Conservation (phyloP, 2,329 filamentous ascomycete species). For the Ceratocystis alfenasii region DNA sequence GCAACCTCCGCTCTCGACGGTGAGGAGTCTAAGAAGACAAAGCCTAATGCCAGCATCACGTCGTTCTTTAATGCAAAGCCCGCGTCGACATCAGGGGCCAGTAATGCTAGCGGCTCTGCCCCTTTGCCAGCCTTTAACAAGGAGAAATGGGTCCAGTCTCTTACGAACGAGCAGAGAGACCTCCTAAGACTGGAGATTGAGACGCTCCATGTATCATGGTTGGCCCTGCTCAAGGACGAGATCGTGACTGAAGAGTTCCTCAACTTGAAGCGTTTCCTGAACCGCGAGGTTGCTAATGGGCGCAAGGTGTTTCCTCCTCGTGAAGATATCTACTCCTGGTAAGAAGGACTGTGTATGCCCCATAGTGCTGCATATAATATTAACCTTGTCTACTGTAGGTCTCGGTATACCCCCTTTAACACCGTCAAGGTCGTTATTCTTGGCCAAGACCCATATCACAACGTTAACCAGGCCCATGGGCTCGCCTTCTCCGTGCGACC, state of each 20-base stretch:
- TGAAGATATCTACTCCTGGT: constrained; percentile 93
- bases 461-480: constrained; percentile 87
- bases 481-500: constrained; percentile 90
- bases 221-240: constrained; percentile 79
- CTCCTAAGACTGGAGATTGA: constrained; percentile 83
- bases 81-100: constrained; percentile 28
- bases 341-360: constrained; percentile 26
- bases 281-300: constrained; percentile 58
- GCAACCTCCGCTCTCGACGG: constrained; percentile 36
- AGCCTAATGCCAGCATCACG: constrained; percentile 66
- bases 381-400: constrained; percentile 47
- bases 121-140: constrained; percentile 48
- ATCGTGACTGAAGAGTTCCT: constrained; percentile 69
- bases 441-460: constrained; percentile 96
- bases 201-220: constrained; percentile 83
- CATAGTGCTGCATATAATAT: no score
- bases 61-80: constrained; percentile 76
- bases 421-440: constrained; percentile 86
- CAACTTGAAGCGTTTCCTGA: constrained; percentile 75
- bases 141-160: constrained; percentile 69
- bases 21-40: constrained; percentile 55
- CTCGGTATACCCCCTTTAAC: constrained; percentile 77
- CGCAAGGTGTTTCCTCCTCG: constrained; percentile 78
- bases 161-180: constrained; percentile 70
- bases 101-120: constrained; percentile 27